These are phyloP conservation scores for Rhodotorula sp. DNA, from an alignment of 1,284 basidiomycete genomes.

Conservation along the genomic window DNA sequence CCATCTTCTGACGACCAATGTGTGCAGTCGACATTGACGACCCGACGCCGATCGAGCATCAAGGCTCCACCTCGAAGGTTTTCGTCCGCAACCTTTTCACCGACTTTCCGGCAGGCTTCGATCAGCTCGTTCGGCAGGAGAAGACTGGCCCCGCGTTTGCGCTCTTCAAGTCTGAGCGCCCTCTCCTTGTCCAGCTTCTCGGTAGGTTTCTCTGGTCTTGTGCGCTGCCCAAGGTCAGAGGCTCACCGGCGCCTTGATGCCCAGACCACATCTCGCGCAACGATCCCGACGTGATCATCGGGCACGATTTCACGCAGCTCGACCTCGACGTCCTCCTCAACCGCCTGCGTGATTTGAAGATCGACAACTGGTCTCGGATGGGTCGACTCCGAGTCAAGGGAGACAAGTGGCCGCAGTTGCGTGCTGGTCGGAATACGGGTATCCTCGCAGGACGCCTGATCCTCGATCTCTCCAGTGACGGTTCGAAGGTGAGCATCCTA, in stretches of 20 bases:
- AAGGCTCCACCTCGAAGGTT: conserved; percentile 79
- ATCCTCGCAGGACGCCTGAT: conserved; percentile 83
- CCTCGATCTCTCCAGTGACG: conserved; percentile 90
- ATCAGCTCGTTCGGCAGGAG: conserved; percentile 16
- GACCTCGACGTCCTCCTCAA: conserved; percentile 87
- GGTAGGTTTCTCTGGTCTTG: conserved; percentile 52
- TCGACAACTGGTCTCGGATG: conserved; percentile 89
- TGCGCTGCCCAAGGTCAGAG: too few species aligned
- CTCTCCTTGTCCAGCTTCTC: conserved; percentile 78
- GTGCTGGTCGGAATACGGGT: conserved; percentile 69
- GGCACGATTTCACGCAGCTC: conserved; percentile 91
- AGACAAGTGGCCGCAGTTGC: conserved; percentile 75
- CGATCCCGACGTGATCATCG: conserved; percentile 92
- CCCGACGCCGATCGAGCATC: conserved; percentile 77
- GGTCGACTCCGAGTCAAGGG: conserved; percentile 75
- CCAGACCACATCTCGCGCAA: conserved; percentile 75
- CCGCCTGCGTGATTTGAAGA: conserved; percentile 84
- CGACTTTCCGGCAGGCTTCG: conserved; percentile 74
- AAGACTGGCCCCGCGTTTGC: conserved; percentile 61
- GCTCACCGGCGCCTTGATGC: not conserved
- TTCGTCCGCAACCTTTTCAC: conserved; percentile 68
- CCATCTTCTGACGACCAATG: not conserved
- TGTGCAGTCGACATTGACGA: conserved; percentile 79
- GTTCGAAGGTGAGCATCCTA: conserved; percentile 68
- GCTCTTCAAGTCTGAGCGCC: conserved; percentile 67